phyloP scores from a whole-genome alignment of 2,329 filamentous ascomycete genomes.

The Trichoderma lentiforme region DNA sequence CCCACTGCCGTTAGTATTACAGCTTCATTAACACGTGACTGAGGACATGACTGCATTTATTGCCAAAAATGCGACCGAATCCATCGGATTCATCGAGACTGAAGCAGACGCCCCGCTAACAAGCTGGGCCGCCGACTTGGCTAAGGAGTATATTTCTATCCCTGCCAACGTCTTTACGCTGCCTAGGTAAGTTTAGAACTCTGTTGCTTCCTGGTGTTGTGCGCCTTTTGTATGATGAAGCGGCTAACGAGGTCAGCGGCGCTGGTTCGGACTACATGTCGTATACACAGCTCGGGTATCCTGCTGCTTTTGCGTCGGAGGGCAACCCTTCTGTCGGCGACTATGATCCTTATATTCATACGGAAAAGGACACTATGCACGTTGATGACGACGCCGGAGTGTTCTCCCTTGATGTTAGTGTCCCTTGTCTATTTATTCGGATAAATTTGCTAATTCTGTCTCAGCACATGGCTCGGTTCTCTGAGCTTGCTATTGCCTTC shows the following conservation, averaged over 20 bases:
- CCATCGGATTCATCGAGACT: constrained; percentile 39
- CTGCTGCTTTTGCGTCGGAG: constrained; percentile 38
- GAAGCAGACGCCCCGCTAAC: constrained; percentile 36
- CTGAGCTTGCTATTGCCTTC: constrained; percentile 39
- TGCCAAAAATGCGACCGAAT: constrained; percentile 36
- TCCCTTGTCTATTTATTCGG: neutral
- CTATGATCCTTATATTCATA: constrained; percentile 39
- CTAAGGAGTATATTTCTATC: constrained; percentile 37
- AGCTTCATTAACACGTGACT: constrained; percentile 45
- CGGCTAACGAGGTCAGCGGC: constrained; percentile 52
- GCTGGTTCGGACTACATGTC: constrained; percentile 43
- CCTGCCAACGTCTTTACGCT: constrained; percentile 34
- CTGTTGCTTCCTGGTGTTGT: constrained; percentile 44
- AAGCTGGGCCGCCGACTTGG: constrained; percentile 33
- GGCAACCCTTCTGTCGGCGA: constrained; percentile 37
- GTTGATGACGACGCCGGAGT: constrained; percentile 37
- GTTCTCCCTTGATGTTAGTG: constrained; percentile 38
- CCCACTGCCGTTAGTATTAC: neutral
- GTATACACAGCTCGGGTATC: constrained; percentile 38
- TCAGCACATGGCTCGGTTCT: constrained; percentile 41
- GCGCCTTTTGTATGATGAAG: constrained; percentile 43
- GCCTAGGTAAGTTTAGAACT: constrained; percentile 23
- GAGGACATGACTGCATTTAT: constrained; percentile 41
- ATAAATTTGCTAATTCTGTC: constrained; percentile 14
- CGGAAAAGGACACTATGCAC: constrained; percentile 35